These are phyloP conservation scores for Tieghemostelium lacteum DNA, from an alignment of 78 protist species.

Conservation along the genomic window DNA sequence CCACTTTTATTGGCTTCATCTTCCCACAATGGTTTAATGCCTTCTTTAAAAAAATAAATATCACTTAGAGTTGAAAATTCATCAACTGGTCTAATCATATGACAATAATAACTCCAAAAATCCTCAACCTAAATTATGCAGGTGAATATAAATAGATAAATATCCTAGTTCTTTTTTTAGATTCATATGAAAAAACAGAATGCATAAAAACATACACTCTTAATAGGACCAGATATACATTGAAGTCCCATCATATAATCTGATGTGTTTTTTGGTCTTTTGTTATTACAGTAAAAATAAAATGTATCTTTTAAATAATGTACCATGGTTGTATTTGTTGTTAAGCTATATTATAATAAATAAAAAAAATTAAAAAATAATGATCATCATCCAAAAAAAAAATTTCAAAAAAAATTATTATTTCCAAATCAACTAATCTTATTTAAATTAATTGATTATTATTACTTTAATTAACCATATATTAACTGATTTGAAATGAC, in stretches of 20 bases:
- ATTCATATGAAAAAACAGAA: too few relatives aligned
- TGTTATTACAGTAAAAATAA: conserved; percentile 58
- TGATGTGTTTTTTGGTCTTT: conserved; percentile 58
- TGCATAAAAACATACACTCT: conserved; percentile 51
- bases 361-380: background rate
- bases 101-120: conserved; percentile 79
- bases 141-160: background rate
- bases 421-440: too few relatives aligned
- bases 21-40: conserved; percentile 80
- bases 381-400: background rate
- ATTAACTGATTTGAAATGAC: too few relatives aligned
- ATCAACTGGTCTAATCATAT: conserved; percentile 81
- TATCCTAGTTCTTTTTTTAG: too few relatives aligned
- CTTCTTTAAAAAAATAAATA: conserved; percentile 81
- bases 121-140: conserved; percentile 50
- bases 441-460: too few relatives aligned
- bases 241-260: conserved; percentile 68
- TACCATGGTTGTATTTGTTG: conserved; percentile 7
- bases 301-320: conserved; percentile 38
- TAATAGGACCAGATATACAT: conserved; percentile 46
- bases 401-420: conserved; percentile 4
- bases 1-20: conserved; percentile 75
- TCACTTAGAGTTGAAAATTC: conserved; percentile 74
- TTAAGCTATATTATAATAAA: background rate
- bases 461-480: too few relatives aligned